Percentiles rank a stretch among this genome's conserved stretches.
These are phyloP conservation scores for Blastocystis hominis DNA, from an alignment of 352 stramenopile species.

Conservation along the genomic window DNA sequence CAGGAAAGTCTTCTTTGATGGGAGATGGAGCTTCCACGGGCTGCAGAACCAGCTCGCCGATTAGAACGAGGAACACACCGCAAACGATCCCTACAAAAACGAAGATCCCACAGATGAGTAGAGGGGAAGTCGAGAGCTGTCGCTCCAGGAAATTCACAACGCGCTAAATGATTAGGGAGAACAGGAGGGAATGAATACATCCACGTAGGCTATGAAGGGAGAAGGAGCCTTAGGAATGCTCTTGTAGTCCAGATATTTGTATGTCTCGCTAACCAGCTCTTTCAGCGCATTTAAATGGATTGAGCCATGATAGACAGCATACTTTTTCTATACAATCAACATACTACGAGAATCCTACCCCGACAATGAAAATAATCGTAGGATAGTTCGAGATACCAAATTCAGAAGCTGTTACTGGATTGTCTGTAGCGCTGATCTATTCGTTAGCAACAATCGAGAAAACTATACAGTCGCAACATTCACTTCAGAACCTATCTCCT, in stretches of 20 bases:
- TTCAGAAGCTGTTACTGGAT: background rate
- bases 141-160: background rate
- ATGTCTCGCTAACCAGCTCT: conserved; percentile 8
- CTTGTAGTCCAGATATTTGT: conserved; percentile 8
- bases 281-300: background rate
- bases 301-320: background rate
- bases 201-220: background rate
- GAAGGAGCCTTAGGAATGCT: background rate
- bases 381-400: conserved; percentile 14
- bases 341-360: background rate
- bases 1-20: background rate
- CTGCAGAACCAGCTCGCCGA: background rate
- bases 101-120: background rate
- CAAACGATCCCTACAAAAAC: background rate
- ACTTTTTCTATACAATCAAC: background rate
- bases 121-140: background rate
- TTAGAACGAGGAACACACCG: background rate
- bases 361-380: background rate
- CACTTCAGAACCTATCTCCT: background rate
- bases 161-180: background rate
- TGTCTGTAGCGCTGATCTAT: background rate
- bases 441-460: background rate
- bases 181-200: background rate
- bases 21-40: background rate
- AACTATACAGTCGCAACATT: background rate